These are phyloP conservation scores for Aspergillus transmontanensis DNA, from an alignment of 2,329 filamentous ascomycete genomes.

Conservation along the genomic window DNA sequence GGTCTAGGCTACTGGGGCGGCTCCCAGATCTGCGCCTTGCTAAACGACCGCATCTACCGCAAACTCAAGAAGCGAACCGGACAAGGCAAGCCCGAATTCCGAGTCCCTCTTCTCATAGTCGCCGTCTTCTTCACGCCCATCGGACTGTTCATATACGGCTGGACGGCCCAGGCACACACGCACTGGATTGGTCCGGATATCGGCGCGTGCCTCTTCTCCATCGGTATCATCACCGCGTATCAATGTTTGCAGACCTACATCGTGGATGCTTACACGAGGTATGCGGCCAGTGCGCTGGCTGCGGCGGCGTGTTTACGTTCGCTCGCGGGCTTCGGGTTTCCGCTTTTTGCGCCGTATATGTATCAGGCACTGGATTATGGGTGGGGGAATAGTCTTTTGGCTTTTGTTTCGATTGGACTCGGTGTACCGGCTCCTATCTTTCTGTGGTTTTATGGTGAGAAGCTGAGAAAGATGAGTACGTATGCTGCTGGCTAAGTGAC, in stretches of 20 bases:
- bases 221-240: constrained; percentile 43
- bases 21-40: constrained; percentile 41
- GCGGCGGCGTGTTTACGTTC: constrained; percentile 31
- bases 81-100: constrained; percentile 58
- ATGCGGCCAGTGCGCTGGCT: constrained; percentile 34
- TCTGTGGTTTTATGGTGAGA: constrained; percentile 50
- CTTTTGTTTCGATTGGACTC: constrained; percentile 35
- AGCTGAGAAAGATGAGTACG: constrained; percentile 45
- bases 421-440: constrained; percentile 49
- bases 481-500: constrained; percentile 29
- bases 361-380: constrained; percentile 31
- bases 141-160: constrained; percentile 61
- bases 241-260: constrained; percentile 39
- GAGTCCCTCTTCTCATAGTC: constrained; percentile 60
- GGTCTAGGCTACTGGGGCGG: constrained; percentile 63
- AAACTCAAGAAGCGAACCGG: constrained; percentile 48
- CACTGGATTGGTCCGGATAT: constrained; percentile 60
- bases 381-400: constrained; percentile 40
- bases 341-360: constrained; percentile 38
- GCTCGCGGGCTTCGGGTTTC: constrained; percentile 37
- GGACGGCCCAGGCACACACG: constrained; percentile 51
- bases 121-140: constrained; percentile 55
- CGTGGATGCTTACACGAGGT: constrained; percentile 36
- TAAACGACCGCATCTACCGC: constrained; percentile 31
- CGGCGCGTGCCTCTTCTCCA: constrained; percentile 51